Conservation (phyloP, 2,329 filamentous ascomycete genomes). For the Hypoxylon sp. region DNA sequence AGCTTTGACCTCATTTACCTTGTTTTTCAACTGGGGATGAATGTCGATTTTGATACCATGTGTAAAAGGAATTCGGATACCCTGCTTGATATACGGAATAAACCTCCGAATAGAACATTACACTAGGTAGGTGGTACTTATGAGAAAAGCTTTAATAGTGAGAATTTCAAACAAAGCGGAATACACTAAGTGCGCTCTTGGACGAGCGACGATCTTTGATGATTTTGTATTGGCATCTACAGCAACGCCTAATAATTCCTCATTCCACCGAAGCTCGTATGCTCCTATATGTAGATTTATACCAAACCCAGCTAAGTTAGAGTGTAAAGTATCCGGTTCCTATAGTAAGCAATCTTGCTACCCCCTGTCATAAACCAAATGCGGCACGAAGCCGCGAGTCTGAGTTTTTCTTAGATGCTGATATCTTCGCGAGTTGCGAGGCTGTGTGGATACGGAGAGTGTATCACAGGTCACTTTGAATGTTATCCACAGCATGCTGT, state of each 20-base stretch:
- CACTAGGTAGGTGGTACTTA: no score
- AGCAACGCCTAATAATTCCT: neutral
- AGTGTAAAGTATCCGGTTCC: neutral
- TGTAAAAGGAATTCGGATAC: neutral
- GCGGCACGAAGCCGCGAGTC: no score
- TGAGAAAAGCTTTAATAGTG: neutral
- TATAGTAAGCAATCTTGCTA: slow-evolving; percentile 34
- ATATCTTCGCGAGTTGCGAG: neutral
- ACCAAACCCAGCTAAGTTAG: neutral
- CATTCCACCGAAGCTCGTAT: neutral
- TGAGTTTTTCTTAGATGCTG: neutral
- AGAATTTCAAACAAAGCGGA: neutral
- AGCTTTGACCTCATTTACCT: slow-evolving; percentile 24
- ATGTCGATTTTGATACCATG: neutral
- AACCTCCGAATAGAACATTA: neutral
- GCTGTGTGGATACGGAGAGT: neutral
- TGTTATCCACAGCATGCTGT: neutral
- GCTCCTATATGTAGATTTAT: neutral
- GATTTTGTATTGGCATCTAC: neutral
- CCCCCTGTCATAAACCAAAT: no score
- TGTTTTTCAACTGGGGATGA: neutral
- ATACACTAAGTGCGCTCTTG: no score
- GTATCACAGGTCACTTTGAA: neutral
- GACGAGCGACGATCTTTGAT: neutral
- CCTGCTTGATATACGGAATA: neutral